Evolutionary conservation across 1,284 basidiomycete species (phyloP).

Genomic region (Hemileccinum hortonii): DNA sequence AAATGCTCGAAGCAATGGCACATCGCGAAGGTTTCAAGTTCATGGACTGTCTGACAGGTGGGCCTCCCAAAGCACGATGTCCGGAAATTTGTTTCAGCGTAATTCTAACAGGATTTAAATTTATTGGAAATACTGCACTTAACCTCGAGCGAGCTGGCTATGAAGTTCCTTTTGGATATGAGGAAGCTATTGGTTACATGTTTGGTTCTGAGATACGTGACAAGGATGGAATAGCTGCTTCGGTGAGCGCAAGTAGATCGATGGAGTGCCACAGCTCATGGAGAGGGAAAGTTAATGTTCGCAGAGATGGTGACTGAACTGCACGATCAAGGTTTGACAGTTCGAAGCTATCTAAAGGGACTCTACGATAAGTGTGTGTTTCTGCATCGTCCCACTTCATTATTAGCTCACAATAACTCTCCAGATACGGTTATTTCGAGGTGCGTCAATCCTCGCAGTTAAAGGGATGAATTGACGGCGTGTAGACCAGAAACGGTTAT

Average conservation of each 20-base stretch:
- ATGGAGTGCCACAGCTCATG: neutral
- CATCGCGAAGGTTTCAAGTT: conserved; percentile 75
- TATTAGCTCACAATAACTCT: conserved; percentile 36
- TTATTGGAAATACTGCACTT: conserved; percentile 79
- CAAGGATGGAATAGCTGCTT: conserved; percentile 81
- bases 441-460: conserved; percentile 1
- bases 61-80: conserved; percentile 8
- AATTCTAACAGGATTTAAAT: conserved; percentile 66
- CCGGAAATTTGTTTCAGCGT: neutral
- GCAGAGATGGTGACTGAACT: conserved; percentile 61
- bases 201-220: conserved; percentile 74
- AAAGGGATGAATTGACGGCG: conserved; percentile 1
- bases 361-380: conserved; percentile 60
- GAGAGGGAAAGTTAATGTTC: conserved; percentile 53
- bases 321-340: conserved; percentile 50
- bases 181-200: conserved; percentile 89
- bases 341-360: conserved; percentile 55
- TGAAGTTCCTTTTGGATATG: conserved; percentile 79
- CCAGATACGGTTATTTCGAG: conserved; percentile 43
- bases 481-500: conserved; percentile 78
- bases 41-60: conserved; percentile 79
- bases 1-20: conserved; percentile 81
- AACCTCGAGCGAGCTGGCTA: conserved; percentile 63
- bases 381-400: neutral
- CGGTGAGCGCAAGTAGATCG: conserved; percentile 41